A percentile compares a stretch with the other conserved stretches of the same genome.
Evolutionary conservation across 192 early-diverging fungal species (phyloP).

Genomic region (Mortierella antarctica): DNA sequence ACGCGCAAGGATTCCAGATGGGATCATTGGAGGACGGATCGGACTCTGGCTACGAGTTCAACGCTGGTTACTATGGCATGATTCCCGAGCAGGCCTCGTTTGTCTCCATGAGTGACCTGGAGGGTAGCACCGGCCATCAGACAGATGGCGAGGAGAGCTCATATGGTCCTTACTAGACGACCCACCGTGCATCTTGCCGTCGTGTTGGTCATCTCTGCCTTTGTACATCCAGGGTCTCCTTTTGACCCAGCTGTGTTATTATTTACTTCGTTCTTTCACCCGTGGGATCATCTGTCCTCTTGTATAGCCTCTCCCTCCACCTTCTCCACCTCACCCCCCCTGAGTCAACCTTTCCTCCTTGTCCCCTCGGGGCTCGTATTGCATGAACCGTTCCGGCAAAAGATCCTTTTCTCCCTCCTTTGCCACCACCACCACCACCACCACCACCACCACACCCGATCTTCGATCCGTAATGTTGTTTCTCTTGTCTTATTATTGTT

Average conservation of each 20-base stretch:
- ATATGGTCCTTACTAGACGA: constrained; percentile 34
- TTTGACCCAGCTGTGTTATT: constrained; percentile 15
- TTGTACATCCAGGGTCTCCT: background rate
- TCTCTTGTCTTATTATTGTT: constrained; percentile 1
- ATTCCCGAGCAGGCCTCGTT: constrained; percentile 56
- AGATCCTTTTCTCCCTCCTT: too few species aligned
- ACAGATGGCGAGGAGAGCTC: constrained; percentile 51
- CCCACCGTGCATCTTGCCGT: background rate
- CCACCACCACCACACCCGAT: background rate
- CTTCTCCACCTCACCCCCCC: background rate
- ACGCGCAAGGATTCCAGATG: constrained; percentile 33
- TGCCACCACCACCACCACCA: too few species aligned
- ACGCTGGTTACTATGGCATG: constrained; percentile 48
- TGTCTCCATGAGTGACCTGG: constrained; percentile 55
- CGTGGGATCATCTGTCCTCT: constrained; percentile 1
- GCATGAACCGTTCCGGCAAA: background rate
- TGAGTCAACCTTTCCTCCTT: background rate
- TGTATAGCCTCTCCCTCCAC: constrained; percentile 14
- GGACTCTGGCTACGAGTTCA: constrained; percentile 34
- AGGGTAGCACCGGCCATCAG: constrained; percentile 50
- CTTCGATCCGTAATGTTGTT: constrained; percentile 11
- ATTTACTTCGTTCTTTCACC: background rate
- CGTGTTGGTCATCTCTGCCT: background rate
- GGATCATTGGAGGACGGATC: constrained; percentile 26
- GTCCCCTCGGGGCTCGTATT: background rate